Conservation (phyloP, 2,329 filamentous ascomycete genomes). For the Pseudogymnoascus destructans region DNA sequence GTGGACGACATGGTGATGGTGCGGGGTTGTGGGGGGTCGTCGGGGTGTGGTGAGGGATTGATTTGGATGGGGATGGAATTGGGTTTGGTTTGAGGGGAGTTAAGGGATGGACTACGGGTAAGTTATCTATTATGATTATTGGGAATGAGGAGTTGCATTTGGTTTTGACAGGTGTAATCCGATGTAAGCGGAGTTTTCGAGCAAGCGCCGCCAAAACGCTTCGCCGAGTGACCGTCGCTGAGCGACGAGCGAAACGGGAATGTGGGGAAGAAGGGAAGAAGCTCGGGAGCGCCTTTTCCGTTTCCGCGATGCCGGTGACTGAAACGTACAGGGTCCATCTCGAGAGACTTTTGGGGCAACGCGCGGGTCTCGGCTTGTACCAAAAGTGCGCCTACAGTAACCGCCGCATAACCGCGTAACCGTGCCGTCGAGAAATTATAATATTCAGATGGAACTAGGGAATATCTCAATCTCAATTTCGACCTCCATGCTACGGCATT, state of each 20-base stretch:
- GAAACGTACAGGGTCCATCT: not conserved
- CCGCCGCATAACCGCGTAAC: not conserved
- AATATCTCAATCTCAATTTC: slow-evolving; percentile 6
- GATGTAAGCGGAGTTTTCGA: not conserved
- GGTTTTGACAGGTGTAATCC: not conserved
- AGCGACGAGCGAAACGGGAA: not conserved
- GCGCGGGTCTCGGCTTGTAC: not conserved
- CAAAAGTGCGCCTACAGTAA: not conserved
- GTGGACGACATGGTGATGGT: not conserved
- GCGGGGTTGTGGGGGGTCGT: not conserved
- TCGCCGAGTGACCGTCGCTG: not conserved
- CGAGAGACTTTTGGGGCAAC: not conserved
- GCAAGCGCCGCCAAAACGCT: not conserved
- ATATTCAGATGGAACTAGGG: not conserved
- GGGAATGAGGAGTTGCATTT: not conserved
- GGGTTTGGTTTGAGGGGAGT: not conserved
- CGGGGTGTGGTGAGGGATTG: not conserved
- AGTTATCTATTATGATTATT: not conserved
- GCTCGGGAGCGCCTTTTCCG: not conserved
- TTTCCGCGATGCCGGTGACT: not conserved
- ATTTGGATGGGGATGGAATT: not conserved
- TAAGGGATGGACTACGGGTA: not conserved
- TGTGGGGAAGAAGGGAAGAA: not conserved
- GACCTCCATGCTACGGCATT: not conserved
- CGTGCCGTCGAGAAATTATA: slow-evolving; percentile 1